Evolutionary conservation across 2,329 filamentous ascomycete species (phyloP).

Genomic region (Neopestalotiopsis sp.): DNA sequence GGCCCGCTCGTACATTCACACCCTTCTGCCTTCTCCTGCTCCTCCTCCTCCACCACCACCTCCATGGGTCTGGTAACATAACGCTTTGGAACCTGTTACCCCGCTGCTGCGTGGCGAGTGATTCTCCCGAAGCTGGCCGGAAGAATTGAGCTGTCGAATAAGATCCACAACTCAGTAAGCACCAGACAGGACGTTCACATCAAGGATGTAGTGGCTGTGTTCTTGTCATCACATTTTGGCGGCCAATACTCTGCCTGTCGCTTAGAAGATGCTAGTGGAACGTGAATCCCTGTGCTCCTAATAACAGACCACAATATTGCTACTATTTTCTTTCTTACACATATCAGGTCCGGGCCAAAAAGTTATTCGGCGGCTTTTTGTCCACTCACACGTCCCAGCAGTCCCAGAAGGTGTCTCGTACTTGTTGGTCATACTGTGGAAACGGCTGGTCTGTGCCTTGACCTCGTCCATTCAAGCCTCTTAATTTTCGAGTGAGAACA

Average conservation of each 20-base stretch:
- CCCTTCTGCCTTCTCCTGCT: neutral
- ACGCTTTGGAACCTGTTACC: neutral
- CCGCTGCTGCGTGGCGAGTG: neutral
- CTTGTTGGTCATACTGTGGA: neutral
- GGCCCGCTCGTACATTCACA: neutral
- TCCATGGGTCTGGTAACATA: neutral
- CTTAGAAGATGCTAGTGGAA: constrained; percentile 3
- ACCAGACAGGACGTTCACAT: neutral
- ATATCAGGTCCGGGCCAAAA: neutral
- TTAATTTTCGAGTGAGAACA: neutral
- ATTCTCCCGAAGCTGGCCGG: neutral
- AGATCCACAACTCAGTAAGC: neutral
- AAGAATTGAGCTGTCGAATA: neutral
- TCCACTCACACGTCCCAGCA: neutral
- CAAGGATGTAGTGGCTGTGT: neutral
- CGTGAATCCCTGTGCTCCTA: neutral
- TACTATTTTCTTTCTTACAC: neutral
- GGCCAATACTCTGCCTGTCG: neutral
- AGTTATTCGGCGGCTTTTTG: neutral
- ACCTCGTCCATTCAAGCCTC: neutral
- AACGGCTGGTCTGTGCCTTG: neutral
- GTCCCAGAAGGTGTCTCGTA: neutral
- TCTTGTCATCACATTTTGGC: neutral
- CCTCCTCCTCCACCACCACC: no score
- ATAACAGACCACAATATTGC: neutral